Conservation (phyloP, 2,329 filamentous ascomycete species). For the Massarina eburnea region DNA sequence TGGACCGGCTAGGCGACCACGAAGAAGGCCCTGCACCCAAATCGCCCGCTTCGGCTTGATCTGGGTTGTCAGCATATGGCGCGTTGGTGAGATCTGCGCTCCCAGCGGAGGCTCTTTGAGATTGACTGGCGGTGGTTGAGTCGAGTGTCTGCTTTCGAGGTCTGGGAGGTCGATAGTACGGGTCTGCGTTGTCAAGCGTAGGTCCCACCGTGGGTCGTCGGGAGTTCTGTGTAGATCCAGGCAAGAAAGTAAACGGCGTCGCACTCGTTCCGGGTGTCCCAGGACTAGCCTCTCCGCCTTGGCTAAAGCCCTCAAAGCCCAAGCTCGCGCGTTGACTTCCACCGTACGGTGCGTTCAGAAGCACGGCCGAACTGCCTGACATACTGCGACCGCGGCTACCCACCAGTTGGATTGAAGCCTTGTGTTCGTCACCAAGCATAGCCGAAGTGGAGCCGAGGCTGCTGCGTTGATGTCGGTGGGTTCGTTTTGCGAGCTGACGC, state of each 20-base stretch:
- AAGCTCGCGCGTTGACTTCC: conserved; percentile 51
- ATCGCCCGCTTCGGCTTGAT: conserved; percentile 35
- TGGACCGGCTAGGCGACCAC: conserved; percentile 29
- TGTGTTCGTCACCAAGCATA: conserved; percentile 73
- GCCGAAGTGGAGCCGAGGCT: conserved; percentile 81
- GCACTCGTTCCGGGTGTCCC: conserved; percentile 74
- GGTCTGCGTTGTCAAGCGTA: conserved; percentile 57
- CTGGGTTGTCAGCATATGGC: conserved; percentile 49
- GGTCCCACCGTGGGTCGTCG: conserved; percentile 40
- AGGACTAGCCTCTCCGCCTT: conserved; percentile 53
- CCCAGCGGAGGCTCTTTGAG: conserved; percentile 49
- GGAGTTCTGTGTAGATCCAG: conserved; percentile 47
- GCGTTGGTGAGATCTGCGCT: conserved; percentile 52
- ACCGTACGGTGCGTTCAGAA: conserved; percentile 55
- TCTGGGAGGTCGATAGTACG: conserved; percentile 86
- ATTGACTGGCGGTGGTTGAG: conserved; percentile 50
- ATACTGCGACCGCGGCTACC: conserved; percentile 59
- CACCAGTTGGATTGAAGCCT: conserved; percentile 60
- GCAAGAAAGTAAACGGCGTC: conserved; percentile 72
- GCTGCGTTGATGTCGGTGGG: conserved; percentile 67
- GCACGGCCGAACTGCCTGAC: conserved; percentile 63
- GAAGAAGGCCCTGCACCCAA: conserved; percentile 37
- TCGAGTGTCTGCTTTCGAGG: conserved; percentile 62
- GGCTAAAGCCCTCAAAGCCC: conserved; percentile 56
- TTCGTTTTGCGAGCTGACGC: conserved; percentile 79